These are phyloP conservation scores for Lyophyllum decastes DNA, from an alignment of 768 basidiomycete genomes.

Conservation along the genomic window DNA sequence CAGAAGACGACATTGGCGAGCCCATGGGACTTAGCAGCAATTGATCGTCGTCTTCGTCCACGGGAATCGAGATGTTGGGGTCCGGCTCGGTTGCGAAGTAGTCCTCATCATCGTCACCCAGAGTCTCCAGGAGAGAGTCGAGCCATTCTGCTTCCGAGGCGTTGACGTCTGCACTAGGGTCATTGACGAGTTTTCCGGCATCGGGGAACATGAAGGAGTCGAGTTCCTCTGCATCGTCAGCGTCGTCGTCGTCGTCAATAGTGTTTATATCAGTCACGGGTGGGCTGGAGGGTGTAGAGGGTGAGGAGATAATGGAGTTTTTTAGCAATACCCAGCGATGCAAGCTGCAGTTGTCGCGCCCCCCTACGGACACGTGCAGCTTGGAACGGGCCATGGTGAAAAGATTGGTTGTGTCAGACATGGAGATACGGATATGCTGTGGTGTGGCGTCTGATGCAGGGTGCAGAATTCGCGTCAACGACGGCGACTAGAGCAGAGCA, in stretches of 20 bases:
- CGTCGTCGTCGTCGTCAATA: conserved; percentile 37
- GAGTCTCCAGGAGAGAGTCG: conserved; percentile 74
- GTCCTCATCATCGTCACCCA: conserved; percentile 68
- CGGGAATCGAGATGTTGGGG: conserved; percentile 43
- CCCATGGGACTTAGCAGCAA: conserved; percentile 58
- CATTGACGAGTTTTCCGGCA: conserved; percentile 54
- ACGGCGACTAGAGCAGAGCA: not conserved
- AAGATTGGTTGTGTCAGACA: conserved; percentile 48
- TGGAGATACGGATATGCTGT: conserved; percentile 14
- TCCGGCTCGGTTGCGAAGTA: conserved; percentile 47
- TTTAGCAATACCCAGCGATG: conserved; percentile 88
- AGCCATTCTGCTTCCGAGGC: conserved; percentile 80
- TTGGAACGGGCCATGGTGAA: conserved; percentile 72
- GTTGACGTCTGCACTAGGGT: conserved; percentile 34
- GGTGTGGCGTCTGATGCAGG: conserved; percentile 13
- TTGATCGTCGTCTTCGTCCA: conserved; percentile 70
- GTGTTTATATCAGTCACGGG: conserved; percentile 27
- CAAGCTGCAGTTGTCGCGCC: conserved; percentile 71
- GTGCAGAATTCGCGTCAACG: not conserved
- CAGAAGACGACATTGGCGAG: conserved; percentile 78
- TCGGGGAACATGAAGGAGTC: conserved; percentile 85
- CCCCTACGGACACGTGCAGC: conserved; percentile 62
- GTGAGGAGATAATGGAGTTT: conserved; percentile 72
- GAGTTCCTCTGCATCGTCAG: conserved; percentile 50
- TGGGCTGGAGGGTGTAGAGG: conserved; percentile 37